These are phyloP conservation scores for Ustilago shanxiensis DNA, from an alignment of 1,284 basidiomycete genomes.

Conservation along the genomic window DNA sequence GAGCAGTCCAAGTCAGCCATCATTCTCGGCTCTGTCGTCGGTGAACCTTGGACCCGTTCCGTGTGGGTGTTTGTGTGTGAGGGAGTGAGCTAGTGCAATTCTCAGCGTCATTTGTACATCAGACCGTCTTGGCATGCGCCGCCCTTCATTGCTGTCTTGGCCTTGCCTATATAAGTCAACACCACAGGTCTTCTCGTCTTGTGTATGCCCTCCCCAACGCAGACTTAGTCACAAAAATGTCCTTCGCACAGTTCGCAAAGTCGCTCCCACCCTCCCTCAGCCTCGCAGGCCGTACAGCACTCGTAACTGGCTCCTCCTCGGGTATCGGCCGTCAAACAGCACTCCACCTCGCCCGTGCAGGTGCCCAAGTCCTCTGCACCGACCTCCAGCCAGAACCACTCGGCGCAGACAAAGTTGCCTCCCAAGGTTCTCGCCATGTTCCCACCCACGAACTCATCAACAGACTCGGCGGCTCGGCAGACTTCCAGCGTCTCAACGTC, in stretches of 20 bases:
- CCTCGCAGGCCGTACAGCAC: slow-evolving; percentile 39
- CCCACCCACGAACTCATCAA: slow-evolving; percentile 49
- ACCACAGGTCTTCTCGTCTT: not conserved
- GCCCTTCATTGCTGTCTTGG: too few relatives aligned
- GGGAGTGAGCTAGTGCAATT: too few relatives aligned
- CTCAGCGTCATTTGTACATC: too few relatives aligned
- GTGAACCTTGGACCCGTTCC: not conserved
- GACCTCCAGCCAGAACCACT: slow-evolving; percentile 46
- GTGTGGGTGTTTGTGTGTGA: too few relatives aligned
- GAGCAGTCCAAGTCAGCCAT: not conserved
- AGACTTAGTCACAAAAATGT: slow-evolving; percentile 29
- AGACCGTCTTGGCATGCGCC: too few relatives aligned
- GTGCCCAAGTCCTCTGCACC: slow-evolving; percentile 45
- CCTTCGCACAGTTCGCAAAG: slow-evolving; percentile 44
- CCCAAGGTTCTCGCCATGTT: slow-evolving; percentile 27
- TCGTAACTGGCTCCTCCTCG: slow-evolving; percentile 47
- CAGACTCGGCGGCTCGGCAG: slow-evolving; percentile 37
- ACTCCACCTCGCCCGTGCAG: slow-evolving; percentile 30
- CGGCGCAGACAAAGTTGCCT: slow-evolving; percentile 13
- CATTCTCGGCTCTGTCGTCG: not conserved
- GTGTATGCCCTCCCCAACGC: not conserved
- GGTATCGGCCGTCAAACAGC: slow-evolving; percentile 46
- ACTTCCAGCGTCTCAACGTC: slow-evolving; percentile 51
- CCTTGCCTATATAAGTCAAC: not conserved
- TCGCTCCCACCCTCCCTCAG: slow-evolving; percentile 52